These are phyloP conservation scores for Pseudoturritis turrita DNA, from an alignment of 345 rosid genomes.

Conservation along the genomic window DNA sequence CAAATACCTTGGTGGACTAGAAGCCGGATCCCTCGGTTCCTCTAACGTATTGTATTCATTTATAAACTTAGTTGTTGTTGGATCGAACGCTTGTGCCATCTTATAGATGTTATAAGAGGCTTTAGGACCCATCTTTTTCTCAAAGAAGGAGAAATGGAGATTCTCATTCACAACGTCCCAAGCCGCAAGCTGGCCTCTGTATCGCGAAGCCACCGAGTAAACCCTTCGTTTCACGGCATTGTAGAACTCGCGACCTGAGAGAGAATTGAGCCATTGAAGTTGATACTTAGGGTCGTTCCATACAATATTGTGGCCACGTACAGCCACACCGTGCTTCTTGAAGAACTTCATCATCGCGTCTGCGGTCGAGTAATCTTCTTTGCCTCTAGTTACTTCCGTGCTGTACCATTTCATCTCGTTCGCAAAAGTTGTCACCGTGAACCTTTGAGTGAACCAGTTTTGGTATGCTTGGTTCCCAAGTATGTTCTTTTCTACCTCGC, in stretches of 20 bases:
- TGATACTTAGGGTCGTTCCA: slow-evolving; percentile 65
- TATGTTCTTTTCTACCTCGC: slow-evolving; percentile 65
- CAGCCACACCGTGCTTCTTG: slow-evolving; percentile 35
- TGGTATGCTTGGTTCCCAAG: slow-evolving; percentile 47
- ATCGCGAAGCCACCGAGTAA: slow-evolving; percentile 45
- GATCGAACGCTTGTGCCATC: slow-evolving; percentile 34
- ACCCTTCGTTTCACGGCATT: slow-evolving; percentile 37
- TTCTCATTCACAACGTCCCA: slow-evolving; percentile 90
- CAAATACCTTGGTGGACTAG: slow-evolving; percentile 44
- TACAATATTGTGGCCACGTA: slow-evolving; percentile 75
- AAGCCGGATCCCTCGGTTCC: slow-evolving; percentile 39
- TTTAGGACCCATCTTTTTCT: slow-evolving; percentile 46
- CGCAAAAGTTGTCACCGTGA: slow-evolving; percentile 59
- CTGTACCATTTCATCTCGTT: slow-evolving; percentile 87
- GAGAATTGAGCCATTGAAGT: slow-evolving; percentile 46
- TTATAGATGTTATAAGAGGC: slow-evolving; percentile 36
- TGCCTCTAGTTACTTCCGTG: slow-evolving; percentile 43
- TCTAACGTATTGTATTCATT: slow-evolving; percentile 75
- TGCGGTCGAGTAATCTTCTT: slow-evolving; percentile 48
- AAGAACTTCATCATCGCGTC: slow-evolving; percentile 61
- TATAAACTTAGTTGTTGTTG: slow-evolving; percentile 39
- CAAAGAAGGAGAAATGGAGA: slow-evolving; percentile 51
- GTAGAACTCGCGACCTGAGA: slow-evolving; percentile 26
- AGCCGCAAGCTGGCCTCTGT: slow-evolving; percentile 44
- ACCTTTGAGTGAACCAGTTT: slow-evolving; percentile 74